Evolutionary conservation across 2,329 filamentous ascomycete species (phyloP), one percentile per base, ranked within the genome.

Genomic region (Tympanopsis confertula): DNA sequence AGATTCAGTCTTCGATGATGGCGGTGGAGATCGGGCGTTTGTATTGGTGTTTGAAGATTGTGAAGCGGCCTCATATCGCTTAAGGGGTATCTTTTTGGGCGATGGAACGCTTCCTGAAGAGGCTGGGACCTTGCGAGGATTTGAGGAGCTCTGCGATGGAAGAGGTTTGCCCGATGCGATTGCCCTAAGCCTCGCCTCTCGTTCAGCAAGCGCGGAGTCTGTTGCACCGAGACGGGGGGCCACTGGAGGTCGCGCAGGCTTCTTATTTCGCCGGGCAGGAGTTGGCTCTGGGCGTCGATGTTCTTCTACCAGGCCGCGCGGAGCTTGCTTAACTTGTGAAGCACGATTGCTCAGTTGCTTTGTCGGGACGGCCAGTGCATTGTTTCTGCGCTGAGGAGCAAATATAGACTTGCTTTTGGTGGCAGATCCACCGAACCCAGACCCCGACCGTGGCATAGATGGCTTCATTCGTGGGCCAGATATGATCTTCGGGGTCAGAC

Each of bases 261-360:
- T n/a, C n/a, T 13, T 12, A 32, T 19, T 22, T 19, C n/a, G 26
- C 20, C 26, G 3, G 19, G 38, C 17, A 32, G 38, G 32, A 7
- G 19, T 24, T n/a, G 42, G 42, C 35, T 52, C 47, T 19, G 51
- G 50, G 5, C 47, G 52, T 15, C 55, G 55, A 38, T 61, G 57
- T 28, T 56, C 55, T 41, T 66, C 59, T n/a, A 66, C 50, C 17
- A 66, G 48, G 5, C 54, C 54, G 15, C 50, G 50, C 3, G 62
- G 62, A 5, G 62, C 60, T 35, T 53, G 53, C 15, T 44, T 55
- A 13, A 65, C 51, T 24, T 24, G 35, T 7, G 12, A 13, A 7
- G 30, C 30, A 7, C 30, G 10, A 15, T 17, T 33, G 30, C 17
- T 10, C 15, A 33, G 30, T 33, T 33, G 30, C 7, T 17, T 17